Base-by-base conservation (phyloP, 2,329 filamentous ascomycete genomes). In the Nothophaeocryptopus gaeumannii region DNA sequence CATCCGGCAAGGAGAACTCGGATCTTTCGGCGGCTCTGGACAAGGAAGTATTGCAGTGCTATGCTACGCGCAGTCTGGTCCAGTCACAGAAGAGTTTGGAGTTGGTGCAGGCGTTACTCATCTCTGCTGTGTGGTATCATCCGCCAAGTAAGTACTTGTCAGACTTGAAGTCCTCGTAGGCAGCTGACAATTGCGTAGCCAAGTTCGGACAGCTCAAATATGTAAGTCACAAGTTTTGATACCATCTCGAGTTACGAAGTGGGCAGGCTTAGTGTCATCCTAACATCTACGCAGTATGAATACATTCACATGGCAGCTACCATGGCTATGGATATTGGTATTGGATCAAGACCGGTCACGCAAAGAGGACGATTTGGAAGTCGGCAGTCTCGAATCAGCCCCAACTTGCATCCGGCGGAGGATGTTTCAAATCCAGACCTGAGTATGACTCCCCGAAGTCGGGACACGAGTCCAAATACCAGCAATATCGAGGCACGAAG, bases 1-100 rank as follows among this genome's bases (percentile, higher is more conserved):
- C 61, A 8, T 79, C 84, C 5, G 78, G 83, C 4, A 80, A 80
- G 8, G 79, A 84, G 55, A 72, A 72, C 78, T 49, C 60, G 5
- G 63, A 67, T 2, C 58, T 78, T 4, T 74, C 75, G 34, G 66
- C 65, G 7, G 59, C 63, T 20, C 66, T 79, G 33, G 76, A 76
- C 45, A 71, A 71, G 34, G 76, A 79, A 56, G 64, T 78, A 33
- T 68, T 79, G 51, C 70, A 68, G 38, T 66, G 73, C 15, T 78
- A 76, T 61, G 73, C 76, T 7, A 72, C 75, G 12, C 67, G 70
- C 32, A 75, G 75, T 51, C 70, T 79, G 39, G 69, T 74, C 39
- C 70, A 73, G 45, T 74, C 74, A 11, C 73, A 78, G 41, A 79
- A 79, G 58, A 75, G 73, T 10, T 56, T 79, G 20, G 76, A 79